Percentiles rank a stretch among this genome's conserved stretches.
Evolutionary conservation across 2,329 filamentous ascomycete species (phyloP).

Genomic region (Botrytis fabae): DNA sequence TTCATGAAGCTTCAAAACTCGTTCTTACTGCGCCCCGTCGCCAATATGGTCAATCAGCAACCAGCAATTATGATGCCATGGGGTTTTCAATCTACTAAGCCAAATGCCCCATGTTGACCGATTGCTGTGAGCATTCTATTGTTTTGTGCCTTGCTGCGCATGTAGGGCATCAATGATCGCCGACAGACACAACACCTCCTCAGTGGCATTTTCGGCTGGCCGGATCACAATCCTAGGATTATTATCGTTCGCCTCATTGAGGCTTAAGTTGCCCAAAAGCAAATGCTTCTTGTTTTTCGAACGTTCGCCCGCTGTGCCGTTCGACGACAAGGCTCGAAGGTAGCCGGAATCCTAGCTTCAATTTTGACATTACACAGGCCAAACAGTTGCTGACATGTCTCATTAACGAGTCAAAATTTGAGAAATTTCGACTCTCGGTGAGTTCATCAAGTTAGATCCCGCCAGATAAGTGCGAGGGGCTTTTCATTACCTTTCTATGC

Average conservation of each 20-base stretch:
- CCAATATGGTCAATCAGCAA: not conserved
- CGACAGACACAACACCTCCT: conserved; percentile 11
- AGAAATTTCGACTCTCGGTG: not conserved
- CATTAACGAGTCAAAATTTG: not conserved
- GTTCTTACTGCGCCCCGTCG: not conserved
- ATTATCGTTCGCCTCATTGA: conserved; percentile 20
- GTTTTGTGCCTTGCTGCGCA: conserved; percentile 21
- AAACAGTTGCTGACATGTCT: conserved; percentile 13
- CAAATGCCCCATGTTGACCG: not conserved
- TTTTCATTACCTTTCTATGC: conserved; percentile 18
- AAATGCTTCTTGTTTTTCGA: not conserved
- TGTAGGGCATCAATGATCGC: conserved; percentile 1
- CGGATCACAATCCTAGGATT: conserved; percentile 7
- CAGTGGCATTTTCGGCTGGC: conserved; percentile 15
- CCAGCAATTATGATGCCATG: not conserved
- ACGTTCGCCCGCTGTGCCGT: conserved; percentile 4
- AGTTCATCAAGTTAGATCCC: conserved; percentile 21
- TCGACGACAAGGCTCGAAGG: conserved; percentile 15
- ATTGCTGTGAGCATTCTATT: not conserved
- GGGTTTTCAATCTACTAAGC: not conserved
- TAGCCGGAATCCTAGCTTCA: conserved; percentile 2
- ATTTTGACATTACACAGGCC: conserved; percentile 5
- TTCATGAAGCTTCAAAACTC: not conserved
- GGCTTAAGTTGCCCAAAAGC: conserved; percentile 22
- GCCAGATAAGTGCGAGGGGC: not conserved